Evolutionary conservation across 2,329 filamentous ascomycete species (phyloP).

Genomic region (Epichloe sylvatica): DNA sequence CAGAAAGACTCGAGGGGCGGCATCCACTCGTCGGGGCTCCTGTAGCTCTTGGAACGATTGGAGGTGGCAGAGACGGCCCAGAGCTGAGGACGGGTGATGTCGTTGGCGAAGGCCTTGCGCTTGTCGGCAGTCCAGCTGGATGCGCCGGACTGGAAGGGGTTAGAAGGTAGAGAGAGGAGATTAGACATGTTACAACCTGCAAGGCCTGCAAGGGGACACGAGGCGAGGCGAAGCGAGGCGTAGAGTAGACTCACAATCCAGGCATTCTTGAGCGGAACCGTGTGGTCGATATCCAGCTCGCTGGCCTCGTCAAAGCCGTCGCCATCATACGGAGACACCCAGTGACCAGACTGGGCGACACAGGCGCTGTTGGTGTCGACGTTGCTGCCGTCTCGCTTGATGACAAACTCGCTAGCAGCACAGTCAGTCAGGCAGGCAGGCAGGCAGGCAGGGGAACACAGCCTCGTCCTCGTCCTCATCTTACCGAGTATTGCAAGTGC

Average conservation of each 20-base stretch:
- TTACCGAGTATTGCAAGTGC: slow-evolving; percentile 54
- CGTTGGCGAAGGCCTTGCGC: slow-evolving; percentile 61
- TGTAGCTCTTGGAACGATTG: slow-evolving; percentile 62
- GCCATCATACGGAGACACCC: slow-evolving; percentile 63
- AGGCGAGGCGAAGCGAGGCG: not conserved
- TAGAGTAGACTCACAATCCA: slow-evolving; percentile 46
- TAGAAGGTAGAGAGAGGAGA: not conserved
- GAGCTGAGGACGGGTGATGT: slow-evolving; percentile 60
- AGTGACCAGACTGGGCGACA: slow-evolving; percentile 49
- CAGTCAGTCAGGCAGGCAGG: not conserved
- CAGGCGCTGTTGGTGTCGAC: slow-evolving; percentile 49
- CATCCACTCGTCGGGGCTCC: slow-evolving; percentile 63
- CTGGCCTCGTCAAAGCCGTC: slow-evolving; percentile 51
- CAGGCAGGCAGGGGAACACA: not conserved
- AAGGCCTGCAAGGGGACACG: not conserved
- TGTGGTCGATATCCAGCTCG: slow-evolving; percentile 71
- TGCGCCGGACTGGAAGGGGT: slow-evolving; percentile 46
- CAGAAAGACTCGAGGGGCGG: slow-evolving; percentile 54
- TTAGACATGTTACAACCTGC: not conserved
- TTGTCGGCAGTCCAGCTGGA: slow-evolving; percentile 54
- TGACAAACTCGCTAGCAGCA: slow-evolving; percentile 44
- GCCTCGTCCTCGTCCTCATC: not conserved
- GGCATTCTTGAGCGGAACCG: slow-evolving; percentile 68
- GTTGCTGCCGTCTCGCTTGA: slow-evolving; percentile 56
- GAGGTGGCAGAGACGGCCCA: slow-evolving; percentile 66